A percentile compares a stretch with the other conserved stretches of the same genome.
These are phyloP conservation scores for Globisporangium lucens DNA, from an alignment of 352 stramenopile genomes.

Conservation along the genomic window DNA sequence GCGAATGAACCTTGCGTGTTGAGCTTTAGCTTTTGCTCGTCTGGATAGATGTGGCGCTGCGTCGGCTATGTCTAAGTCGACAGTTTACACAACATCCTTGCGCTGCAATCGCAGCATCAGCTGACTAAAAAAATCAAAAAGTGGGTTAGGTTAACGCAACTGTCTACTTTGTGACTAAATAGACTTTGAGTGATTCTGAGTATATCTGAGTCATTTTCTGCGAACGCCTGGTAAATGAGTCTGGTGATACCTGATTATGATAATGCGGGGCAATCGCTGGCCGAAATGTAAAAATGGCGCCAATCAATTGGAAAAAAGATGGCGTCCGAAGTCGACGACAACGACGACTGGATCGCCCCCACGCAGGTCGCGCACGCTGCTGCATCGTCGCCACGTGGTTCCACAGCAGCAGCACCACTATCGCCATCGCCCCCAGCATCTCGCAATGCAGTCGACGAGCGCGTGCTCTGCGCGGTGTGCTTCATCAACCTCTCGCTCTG, in stretches of 20 bases:
- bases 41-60: neutral
- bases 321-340: constrained; percentile 13
- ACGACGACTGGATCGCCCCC: constrained; percentile 20
- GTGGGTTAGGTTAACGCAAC: too few species aligned
- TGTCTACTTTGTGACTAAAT: too few species aligned
- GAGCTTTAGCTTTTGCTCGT: neutral
- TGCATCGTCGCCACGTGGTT: neutral
- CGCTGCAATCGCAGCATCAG: too few species aligned
- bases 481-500: constrained; percentile 51
- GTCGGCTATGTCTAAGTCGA: neutral
- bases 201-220: too few species aligned
- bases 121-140: too few species aligned
- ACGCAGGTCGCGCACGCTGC: constrained; percentile 25
- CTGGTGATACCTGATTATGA: too few species aligned
- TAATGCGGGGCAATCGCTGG: too few species aligned
- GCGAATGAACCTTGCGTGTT: too few species aligned
- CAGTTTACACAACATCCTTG: neutral
- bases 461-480: constrained; percentile 55
- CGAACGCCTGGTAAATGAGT: too few species aligned
- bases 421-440: neutral
- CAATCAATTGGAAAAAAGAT: neutral
- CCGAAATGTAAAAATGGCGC: neutral
- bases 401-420: neutral
- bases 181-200: too few species aligned
- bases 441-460: constrained; percentile 10